Evolutionary conservation across 305 asterid genomes (phyloP), one percentile per base, ranked within the genome.

Genomic region (Fraxinus nigra): DNA sequence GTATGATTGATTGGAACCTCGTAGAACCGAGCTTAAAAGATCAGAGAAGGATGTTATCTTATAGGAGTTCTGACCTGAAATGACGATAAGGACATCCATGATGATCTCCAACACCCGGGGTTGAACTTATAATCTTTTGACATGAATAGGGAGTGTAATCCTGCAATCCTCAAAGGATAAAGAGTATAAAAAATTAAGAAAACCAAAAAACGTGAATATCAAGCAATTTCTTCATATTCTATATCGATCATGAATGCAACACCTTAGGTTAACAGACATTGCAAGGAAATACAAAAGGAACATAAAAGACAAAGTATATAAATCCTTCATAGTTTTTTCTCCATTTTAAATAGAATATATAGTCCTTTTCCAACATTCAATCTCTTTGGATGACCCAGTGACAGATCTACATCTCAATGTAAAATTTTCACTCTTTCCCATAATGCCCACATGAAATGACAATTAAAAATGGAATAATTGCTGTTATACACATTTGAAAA

Each of bases 71-170:
- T 86, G 86, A 95, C 99, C 99, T 92, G 93, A 97, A 93, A 90
- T 93, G 98, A 75, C 97, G 96, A 89, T 90, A 96, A 14, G 98
- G 99, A 83, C 99, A 94, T 70, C 97, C 98, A 82, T 93, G 98
- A 84, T 93, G 95, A 86, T 93, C 98, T 84, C 97, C 98, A 77
- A 87, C 94, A 51, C 97, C 95, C 69, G 98, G 97, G 74, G 95
- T 89, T 37, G 95, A 90, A 79, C 87, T 85, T 85, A 96, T 94
- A 80, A 96, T 89, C 90, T 91, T 96, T 84, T 92, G 97, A 89
- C 99, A 96, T 20, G 98, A 93, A 87, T 87, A 94, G 78, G 99
- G 98, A n/a, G 99, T 93, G 86, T 94, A 96, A 85, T 96, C 99
- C 99, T 96, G 90, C 90, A 92, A 7, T 26, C 46, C 9, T 82